Evolutionary conservation across 768 basidiomycete genomes (phyloP).

Genomic region (Suillus fuscotomentosus): DNA sequence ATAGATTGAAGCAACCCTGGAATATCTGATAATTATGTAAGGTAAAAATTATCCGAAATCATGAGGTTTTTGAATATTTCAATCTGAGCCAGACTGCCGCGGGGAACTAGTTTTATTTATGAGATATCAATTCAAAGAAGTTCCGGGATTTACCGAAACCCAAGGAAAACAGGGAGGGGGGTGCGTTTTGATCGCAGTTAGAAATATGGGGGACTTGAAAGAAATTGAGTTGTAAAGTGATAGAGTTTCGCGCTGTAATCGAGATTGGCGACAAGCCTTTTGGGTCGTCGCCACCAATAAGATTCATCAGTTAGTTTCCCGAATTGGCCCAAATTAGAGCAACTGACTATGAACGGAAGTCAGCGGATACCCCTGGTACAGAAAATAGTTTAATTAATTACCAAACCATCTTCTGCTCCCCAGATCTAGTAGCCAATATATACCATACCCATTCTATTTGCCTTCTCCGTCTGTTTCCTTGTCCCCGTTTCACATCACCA

Average conservation of each 20-base stretch:
- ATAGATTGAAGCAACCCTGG: background rate
- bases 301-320: conserved; percentile 30
- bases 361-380: conserved; percentile 17
- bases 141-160: conserved; percentile 2
- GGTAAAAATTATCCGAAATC: conserved; percentile 4
- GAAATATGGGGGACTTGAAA: conserved; percentile 17
- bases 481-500: conserved; percentile 15
- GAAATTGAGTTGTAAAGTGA: conserved; percentile 52
- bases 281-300: conserved; percentile 38
- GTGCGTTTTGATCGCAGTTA: conserved; percentile 4
- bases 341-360: conserved; percentile 16
- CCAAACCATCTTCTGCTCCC: conserved; percentile 30
- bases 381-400: conserved; percentile 40
- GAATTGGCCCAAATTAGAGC: conserved; percentile 26
- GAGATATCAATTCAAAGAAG: conserved; percentile 6
- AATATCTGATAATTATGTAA: conserved; percentile 17
- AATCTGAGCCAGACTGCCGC: conserved; percentile 19
- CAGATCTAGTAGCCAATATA: conserved; percentile 34
- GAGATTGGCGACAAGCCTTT: conserved; percentile 43
- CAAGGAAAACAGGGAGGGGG: background rate
- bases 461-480: conserved; percentile 16
- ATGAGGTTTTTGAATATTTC: conserved; percentile 10
- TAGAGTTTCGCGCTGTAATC: conserved; percentile 46
- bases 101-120: conserved; percentile 17
- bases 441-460: conserved; percentile 18